phyloP scores from a whole-genome alignment of 495 filamentous ascomycete genomes.

The Evansstolkia leycettana region DNA sequence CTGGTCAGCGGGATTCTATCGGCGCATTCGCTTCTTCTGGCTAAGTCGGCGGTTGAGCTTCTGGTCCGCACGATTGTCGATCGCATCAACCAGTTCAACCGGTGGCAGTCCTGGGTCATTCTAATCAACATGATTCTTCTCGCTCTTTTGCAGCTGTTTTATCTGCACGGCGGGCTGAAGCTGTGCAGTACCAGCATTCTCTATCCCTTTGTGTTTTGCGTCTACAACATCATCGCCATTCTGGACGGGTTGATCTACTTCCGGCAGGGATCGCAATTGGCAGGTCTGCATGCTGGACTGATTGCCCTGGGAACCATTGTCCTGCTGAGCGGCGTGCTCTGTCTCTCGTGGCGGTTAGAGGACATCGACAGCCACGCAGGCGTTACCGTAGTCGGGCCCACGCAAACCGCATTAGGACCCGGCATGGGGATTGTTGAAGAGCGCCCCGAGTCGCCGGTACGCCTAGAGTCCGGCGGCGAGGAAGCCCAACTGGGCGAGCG shows the following conservation, averaged over 20 bases:
- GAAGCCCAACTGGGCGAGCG: constrained; percentile 23
- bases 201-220: constrained; percentile 96
- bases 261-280: constrained; percentile 68
- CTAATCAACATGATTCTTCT: constrained; percentile 69
- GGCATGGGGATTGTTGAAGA: constrained; percentile 34
- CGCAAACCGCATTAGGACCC: constrained; percentile 29
- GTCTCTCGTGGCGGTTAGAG: constrained; percentile 85
- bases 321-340: constrained; percentile 76
- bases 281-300: constrained; percentile 61
- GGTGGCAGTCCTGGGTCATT: constrained; percentile 95
- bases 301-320: constrained; percentile 82
- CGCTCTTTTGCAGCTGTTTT: constrained; percentile 87
- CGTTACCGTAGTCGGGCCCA: constrained; percentile 24
- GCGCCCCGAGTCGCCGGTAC: constrained; percentile 9
- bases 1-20: constrained; percentile 86
- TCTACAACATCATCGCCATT: constrained; percentile 99
- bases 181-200: constrained; percentile 90
- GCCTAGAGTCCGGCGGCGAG: constrained; percentile 18
- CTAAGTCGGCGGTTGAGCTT: constrained; percentile 93
- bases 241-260: constrained; percentile 97
- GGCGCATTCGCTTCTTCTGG: constrained; percentile 82
- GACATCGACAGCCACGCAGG: constrained; percentile 48
- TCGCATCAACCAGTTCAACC: constrained; percentile 84
- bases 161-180: constrained; percentile 85
- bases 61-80: constrained; percentile 88